Conservation (phyloP, 768 basidiomycete genomes). For the Leccinum truebloodii region DNA sequence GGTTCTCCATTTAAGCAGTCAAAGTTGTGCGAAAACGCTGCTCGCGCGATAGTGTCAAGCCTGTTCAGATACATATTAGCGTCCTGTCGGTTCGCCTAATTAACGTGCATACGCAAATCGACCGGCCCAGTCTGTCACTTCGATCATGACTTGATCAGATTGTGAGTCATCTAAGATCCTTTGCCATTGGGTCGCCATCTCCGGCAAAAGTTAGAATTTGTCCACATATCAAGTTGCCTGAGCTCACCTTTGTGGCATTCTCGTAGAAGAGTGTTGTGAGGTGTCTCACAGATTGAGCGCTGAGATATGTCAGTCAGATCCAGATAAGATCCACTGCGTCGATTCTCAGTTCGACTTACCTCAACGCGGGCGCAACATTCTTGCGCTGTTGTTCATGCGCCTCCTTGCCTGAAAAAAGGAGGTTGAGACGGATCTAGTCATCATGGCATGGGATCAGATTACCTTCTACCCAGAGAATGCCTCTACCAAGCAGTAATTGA, state of each 20-base stretch:
- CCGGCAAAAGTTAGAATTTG: conserved; percentile 8
- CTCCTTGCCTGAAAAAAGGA: conserved; percentile 43
- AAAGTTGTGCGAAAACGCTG: conserved; percentile 67
- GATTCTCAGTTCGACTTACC: conserved; percentile 34
- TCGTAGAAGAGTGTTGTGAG: conserved; percentile 55
- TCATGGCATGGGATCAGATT: conserved; percentile 6
- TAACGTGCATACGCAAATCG: conserved; percentile 54
- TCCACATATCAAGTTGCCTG: neutral
- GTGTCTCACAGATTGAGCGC: conserved; percentile 54
- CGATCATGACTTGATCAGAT: conserved; percentile 46
- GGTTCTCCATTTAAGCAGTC: conserved; percentile 51
- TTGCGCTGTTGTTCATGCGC: conserved; percentile 58
- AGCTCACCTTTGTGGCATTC: conserved; percentile 44
- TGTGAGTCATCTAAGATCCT: conserved; percentile 44
- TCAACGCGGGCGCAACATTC: conserved; percentile 55
- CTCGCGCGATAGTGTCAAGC: conserved; percentile 58
- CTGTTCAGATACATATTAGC: conserved; percentile 29
- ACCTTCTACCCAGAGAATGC: conserved; percentile 71
- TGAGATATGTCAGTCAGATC: conserved; percentile 20
- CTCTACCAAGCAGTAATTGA: conserved; percentile 57
- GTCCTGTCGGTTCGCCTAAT: neutral
- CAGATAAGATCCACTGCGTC: neutral
- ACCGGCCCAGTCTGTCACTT: conserved; percentile 59
- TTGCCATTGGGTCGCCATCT: conserved; percentile 52
- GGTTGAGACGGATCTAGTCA: conserved; percentile 2